A percentile compares a stretch with the other conserved stretches of the same genome.
Evolutionary conservation across 352 stramenopile genomes (phyloP).

Genomic region (Phytopythium mirpurense): DNA sequence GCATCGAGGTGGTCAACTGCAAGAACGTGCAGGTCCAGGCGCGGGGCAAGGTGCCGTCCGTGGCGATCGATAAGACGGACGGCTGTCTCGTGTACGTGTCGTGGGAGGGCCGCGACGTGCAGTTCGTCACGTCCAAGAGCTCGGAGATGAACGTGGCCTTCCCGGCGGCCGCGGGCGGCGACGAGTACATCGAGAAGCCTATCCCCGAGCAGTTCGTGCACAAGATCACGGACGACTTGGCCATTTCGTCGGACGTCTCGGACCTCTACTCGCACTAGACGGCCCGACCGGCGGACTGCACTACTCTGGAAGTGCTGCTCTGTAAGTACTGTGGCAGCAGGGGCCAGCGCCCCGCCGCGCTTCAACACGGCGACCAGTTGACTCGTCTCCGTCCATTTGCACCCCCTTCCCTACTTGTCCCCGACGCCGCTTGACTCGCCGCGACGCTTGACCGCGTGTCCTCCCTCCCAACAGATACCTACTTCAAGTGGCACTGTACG

Average conservation of each 20-base stretch:
- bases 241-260: conserved; percentile 91
- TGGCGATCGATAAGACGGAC: conserved; percentile 99
- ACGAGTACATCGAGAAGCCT: conserved; percentile 93
- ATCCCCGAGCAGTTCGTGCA: conserved; percentile 98
- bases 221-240: conserved; percentile 83
- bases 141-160: conserved; percentile 97
- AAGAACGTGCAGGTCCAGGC: conserved; percentile 96
- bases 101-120: conserved; percentile 83
- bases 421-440: too few species aligned
- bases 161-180: conserved; percentile 65
- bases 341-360: too few species aligned
- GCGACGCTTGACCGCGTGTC: too few species aligned
- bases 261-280: conserved; percentile 90
- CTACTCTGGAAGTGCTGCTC: too few species aligned
- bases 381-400: too few species aligned
- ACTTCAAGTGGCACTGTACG: too few species aligned
- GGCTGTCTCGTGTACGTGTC: conserved; percentile 95
- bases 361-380: neutral
- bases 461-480: too few species aligned
- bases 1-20: conserved; percentile 97
- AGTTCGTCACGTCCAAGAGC: conserved; percentile 96
- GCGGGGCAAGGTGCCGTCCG: conserved; percentile 90
- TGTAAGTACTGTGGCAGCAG: too few species aligned
- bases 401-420: too few species aligned
- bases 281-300: neutral